Base-by-base conservation (phyloP, 2,329 filamentous ascomycete species). In the Stagonosporopsis vannaccii region DNA sequence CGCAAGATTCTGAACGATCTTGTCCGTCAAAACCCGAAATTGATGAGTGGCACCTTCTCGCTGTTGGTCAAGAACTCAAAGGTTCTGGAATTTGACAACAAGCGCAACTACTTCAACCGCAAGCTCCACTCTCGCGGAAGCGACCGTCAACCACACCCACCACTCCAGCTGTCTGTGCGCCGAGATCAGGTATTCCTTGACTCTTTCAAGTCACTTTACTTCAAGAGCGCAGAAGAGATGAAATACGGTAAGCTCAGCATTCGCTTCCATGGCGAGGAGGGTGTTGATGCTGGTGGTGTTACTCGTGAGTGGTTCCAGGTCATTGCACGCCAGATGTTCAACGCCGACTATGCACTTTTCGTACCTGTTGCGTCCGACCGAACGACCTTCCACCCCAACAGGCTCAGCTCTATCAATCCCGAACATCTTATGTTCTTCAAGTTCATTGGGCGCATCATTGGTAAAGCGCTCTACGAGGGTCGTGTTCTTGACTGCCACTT, bases 301-400 rank as follows among this genome's bases (percentile, higher is more conserved):
- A 97, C 94, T 33, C 88, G 96, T 71, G 95, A 99, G 80, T 99
- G 96, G 95, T 99, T 99, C 84, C 94, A 97, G 75, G 94, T 97
- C 47, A 89, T 99, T 64, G 89, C 96, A 26, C 87, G 95, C 59
- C 95, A 97, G 72, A 99, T 99, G 95, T 99, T 99, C 79, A 95
- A 99, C 76, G 90, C 95, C 44, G 95, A 97, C 78, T 99, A 98
- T 73, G 95, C 92, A 45, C 83, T 99, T 35, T 99, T 98, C 80
- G 95, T 91, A 46, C 95, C 95, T 1, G 96, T 99, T 23, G 97
- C 95, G 22, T 96, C 95, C 23, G 95, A 99, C 74, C 90, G 94
- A 51, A 99, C 96, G 0, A 99, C 95, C 0, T 99, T 99, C 88
- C 95, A 99, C 76, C 95, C 96, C 15, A 99, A 97, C 78, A 92